A percentile compares a stretch with the other conserved stretches of the same genome.
Conservation (phyloP, 2,329 filamentous ascomycete genomes). For the Pseudonectria buxi region DNA sequence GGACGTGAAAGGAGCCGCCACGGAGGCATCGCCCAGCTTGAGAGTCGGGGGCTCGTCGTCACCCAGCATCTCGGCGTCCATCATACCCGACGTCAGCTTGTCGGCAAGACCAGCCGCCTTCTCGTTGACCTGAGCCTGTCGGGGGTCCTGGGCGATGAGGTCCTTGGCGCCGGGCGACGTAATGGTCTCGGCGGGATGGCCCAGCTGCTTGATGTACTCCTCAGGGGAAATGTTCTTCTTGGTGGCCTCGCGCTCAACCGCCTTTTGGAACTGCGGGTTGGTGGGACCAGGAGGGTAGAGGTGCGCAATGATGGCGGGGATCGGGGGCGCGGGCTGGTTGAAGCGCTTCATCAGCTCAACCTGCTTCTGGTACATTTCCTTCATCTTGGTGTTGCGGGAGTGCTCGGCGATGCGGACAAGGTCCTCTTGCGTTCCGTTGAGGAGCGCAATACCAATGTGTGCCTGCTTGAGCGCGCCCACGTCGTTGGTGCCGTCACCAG, state of each 20-base stretch:
- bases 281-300: conserved; percentile 83
- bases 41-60: conserved; percentile 90
- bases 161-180: conserved; percentile 60
- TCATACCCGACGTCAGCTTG: conserved; percentile 77
- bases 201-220: conserved; percentile 48
- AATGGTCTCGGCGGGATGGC: conserved; percentile 53
- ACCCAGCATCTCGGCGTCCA: conserved; percentile 74
- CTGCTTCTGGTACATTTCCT: conserved; percentile 98
- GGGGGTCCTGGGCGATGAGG: conserved; percentile 33
- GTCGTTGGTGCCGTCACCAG: conserved; percentile 96
- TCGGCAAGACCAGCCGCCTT: conserved; percentile 77
- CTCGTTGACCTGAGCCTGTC: conserved; percentile 56
- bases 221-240: conserved; percentile 64
- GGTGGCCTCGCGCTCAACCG: conserved; percentile 77
- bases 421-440: conserved; percentile 91
- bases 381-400: conserved; percentile 92
- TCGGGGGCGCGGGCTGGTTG: conserved; percentile 87
- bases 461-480: conserved; percentile 97
- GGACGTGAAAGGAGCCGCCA: conserved; percentile 94
- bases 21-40: conserved; percentile 94
- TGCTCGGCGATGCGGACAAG: conserved; percentile 89
- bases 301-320: conserved; percentile 87
- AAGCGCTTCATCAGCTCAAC: conserved; percentile 85
- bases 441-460: conserved; percentile 89
- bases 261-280: conserved; percentile 93